These are phyloP conservation scores for Solanum sitiens DNA, from an alignment of 257 asterid species.

Conservation along the genomic window DNA sequence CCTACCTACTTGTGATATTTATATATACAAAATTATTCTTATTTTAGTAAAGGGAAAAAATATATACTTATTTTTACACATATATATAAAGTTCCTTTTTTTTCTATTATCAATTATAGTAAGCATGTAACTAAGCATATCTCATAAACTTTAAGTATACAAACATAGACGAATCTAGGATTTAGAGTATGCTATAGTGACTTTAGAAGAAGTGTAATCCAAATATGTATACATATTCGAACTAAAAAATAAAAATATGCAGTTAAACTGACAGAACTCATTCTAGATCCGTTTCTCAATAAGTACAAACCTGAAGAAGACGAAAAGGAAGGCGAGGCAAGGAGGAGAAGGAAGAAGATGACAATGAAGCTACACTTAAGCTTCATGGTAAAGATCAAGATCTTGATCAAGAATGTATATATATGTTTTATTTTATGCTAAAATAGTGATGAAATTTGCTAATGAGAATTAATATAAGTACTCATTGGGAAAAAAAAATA, in stretches of 20 bases:
- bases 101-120: background rate
- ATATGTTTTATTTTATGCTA: background rate
- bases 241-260: background rate
- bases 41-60: no score
- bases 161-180: background rate
- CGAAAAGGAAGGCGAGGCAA: slow-evolving; percentile 8
- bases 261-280: background rate
- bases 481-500: background rate
- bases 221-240: background rate
- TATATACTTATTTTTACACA: background rate
- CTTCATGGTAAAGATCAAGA: slow-evolving; percentile 16
- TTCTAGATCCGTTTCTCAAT: background rate
- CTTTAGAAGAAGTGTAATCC: background rate
- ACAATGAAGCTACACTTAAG: background rate
- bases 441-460: background rate
- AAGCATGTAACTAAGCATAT: background rate
- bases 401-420: background rate
- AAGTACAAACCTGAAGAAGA: slow-evolving; percentile 18
- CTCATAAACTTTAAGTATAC: background rate
- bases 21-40: no score
- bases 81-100: background rate
- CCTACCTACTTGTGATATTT: background rate
- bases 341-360: slow-evolving; percentile 15
- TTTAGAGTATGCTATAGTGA: no score
- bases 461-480: background rate